Base-by-base conservation (phyloP, 345 rosid genomes). In the Erysimum cheiranthoides region DNA sequence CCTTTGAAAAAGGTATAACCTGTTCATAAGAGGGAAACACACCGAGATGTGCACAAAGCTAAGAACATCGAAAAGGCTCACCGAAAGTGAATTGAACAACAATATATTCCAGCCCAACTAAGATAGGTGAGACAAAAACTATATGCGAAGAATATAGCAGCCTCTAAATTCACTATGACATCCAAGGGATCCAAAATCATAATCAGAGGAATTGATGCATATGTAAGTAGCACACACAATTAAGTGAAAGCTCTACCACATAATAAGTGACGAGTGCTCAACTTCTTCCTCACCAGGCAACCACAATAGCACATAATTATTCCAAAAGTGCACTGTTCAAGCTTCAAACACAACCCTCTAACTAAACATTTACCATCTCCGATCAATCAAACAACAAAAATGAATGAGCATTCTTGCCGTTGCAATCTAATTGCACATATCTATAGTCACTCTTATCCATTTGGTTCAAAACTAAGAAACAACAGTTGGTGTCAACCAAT, bases 1-100 rank as follows among this genome's bases (percentile, higher is more conserved):
- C 95, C 58, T 82, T 79, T 11, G 86, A 72, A 78, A 79, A 90
- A 11, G 99, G 96, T 83, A 90, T 92, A 75, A 92, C 97, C 98
- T 94, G 82, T 43, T 72, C 51, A 83, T 10, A 42, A 51, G 10
- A 62, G 39, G 52, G 16, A 59, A 67, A 6, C 64, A 45, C 10
- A 66, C n/a, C 10, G 14, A 30, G 59, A 32, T 50, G 16, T 34
- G 51, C 18, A 21, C 63, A 5, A 53, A 30, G 25, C 17, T 27
- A 39, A 59, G 70, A 27, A 4, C 54, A 46, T 4, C 35, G 27
- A 3, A 47, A 47, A 66, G 57, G 4, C 69, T 25, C n/a, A 40
- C 10, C 14, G 27, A 51, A 47, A 38, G n/a, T 60, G 34, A 70
- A 73, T n/a, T 5, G 0, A 66, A 25, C 62, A 78, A 28, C 56